Evolutionary conservation across 176 grass and related monocot genomes (phyloP), one percentile per base, ranked within the genome.

Genomic region (Aegilops bicornis): DNA sequence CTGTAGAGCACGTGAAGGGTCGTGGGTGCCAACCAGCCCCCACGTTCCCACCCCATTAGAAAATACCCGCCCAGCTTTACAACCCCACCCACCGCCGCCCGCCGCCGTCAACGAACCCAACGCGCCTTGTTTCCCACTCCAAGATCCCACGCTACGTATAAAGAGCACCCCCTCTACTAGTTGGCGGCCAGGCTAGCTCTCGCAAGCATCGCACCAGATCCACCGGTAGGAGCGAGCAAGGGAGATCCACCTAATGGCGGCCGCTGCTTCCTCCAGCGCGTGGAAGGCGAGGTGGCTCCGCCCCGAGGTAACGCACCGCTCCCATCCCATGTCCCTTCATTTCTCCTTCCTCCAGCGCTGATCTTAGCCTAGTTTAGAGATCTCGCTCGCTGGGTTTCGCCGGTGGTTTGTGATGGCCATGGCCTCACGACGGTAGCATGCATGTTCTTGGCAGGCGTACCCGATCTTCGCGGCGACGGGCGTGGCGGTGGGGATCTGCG

Each of bases 401-500:
- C 15, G 47, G 12, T 47, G 20, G 20, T 61, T 7, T 54, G 50
- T 17, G 50, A 7, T 19, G 50, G 50, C 5, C 50, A 54, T 54
- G 50, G 50, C 7, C 50, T 54, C 16, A 54, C 50, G 50, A 54
- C 48, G 48, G 48, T 52, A 2, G 48, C 48, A 52, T 45, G 39
- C 2, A 10, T 48, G 45, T 0, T 52, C 48, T 52, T 56, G 52
- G 54, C 43, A 94, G 92, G 93, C 88, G 27, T 95, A 90, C 36
- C 93, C 90, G 29, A 66, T 95, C 31, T 86, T 95, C 58, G 48
- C 42, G 3, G 84, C 90, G 0, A 89, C 89, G 1, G 93, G 79
- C 12, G 66, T 64, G 10, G 93, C 93, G 4, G 79, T 95, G 9
- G 30, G 65, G 13, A 90, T 95, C 73, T 95, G 93, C 78, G 60